Base-by-base conservation (phyloP, 2,329 filamentous ascomycete genomes). In the Pestalotiopsis sp. region DNA sequence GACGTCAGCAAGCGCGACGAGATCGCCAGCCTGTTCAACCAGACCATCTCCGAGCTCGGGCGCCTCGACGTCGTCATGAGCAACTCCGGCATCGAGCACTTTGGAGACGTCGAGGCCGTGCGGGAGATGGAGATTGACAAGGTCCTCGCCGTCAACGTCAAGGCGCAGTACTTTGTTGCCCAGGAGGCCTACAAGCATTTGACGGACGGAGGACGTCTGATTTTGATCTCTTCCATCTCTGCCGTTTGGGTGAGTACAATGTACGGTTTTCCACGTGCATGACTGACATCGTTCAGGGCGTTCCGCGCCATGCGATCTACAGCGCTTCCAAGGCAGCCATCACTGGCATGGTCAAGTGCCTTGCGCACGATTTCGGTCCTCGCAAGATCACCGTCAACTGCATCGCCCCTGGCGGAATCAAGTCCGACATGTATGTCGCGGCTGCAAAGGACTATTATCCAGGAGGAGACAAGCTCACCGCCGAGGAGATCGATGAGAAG, bases 211-310 rank as follows among this genome's bases (percentile, higher is more conserved):
- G 89, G 89, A n/a, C 83, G 89, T 14, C 82, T 91, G 62, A 87
- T 91, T 73, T 82, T 91, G 67, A 91, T 90, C 87, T 85, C 82
- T 49, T 89, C 87, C 27, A 91, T 90, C 75, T 88, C 87, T 2
- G 72, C 89, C 45, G 70, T 73, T 61, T 75, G 72, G 68, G 76
- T 76, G 65, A 73, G 69, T 36, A 23, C 2, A 13, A 58, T 3
- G 20, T n/a, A n/a, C 6, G 20, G 4, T 52, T n/a, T n/a, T n/a
- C 17, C 45, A 23, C 4, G 2, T 52, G 45, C 17, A 17, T 52
- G 9, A 52, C 14, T 58, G 52, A 11, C 23, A 17, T 59, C 1
- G 2, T 20, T 12, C 11, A 59, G 57, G 57, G 57, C 38, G 76
- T 80, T 2, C 78, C 78, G 7, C 70, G 73, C 4, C 79, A 81